phyloP scores from a whole-genome alignment of 116 monocot species.

The Trichopus zeylanicus region DNA sequence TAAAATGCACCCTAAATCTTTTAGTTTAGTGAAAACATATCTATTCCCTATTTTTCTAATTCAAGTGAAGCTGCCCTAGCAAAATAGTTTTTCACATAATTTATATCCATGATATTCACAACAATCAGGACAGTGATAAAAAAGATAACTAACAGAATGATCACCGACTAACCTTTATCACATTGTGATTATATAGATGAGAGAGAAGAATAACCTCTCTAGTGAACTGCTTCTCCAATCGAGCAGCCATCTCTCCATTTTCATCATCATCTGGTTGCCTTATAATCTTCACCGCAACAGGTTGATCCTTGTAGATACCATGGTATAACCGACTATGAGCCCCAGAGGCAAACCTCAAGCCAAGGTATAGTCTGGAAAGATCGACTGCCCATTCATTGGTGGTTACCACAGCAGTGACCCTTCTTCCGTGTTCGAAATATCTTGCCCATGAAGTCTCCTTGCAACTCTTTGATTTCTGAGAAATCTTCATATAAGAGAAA shows the following conservation, averaged over 20 bases:
- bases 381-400: conserved; percentile 66
- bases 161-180: conserved; percentile 46
- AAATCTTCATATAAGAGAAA: conserved; percentile 19
- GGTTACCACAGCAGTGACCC: conserved; percentile 60
- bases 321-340: conserved; percentile 82
- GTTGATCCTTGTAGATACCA: conserved; percentile 72
- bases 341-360: conserved; percentile 75
- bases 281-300: conserved; percentile 90
- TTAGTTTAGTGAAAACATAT: too few species aligned
- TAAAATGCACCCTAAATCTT: too few species aligned
- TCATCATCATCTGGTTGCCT: conserved; percentile 70
- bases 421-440: conserved; percentile 58
- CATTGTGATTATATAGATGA: conserved; percentile 58
- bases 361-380: conserved; percentile 72
- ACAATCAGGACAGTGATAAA: too few species aligned
- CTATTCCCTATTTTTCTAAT: too few species aligned
- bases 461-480: conserved; percentile 27
- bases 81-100: too few species aligned
- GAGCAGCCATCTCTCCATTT: conserved; percentile 29
- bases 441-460: conserved; percentile 59
- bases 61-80: too few species aligned
- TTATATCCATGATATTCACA: too few species aligned
- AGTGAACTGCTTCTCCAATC: conserved; percentile 56
- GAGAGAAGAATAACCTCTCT: conserved; percentile 55
- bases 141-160: not conserved